These are phyloP conservation scores for Hericium alpestre DNA, from an alignment of 768 basidiomycete species.

Conservation along the genomic window DNA sequence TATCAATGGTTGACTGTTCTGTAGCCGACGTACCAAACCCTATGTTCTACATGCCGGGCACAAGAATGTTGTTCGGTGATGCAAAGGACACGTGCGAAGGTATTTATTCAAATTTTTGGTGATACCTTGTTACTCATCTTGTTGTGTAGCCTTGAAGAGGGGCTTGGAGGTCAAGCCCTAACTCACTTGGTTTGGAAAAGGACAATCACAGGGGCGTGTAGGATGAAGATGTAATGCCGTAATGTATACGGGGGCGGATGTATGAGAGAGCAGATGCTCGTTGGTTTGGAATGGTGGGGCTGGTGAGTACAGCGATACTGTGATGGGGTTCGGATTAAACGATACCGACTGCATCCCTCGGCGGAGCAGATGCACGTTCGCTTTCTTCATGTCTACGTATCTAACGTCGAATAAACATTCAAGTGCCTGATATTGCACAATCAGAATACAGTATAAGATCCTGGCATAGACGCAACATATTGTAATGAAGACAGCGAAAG, in stretches of 20 bases:
- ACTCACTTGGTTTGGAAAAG: neutral
- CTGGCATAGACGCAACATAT: no score
- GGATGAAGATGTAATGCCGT: neutral
- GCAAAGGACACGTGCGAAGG: constrained; percentile 88
- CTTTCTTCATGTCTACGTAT: no score
- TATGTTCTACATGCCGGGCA: constrained; percentile 86
- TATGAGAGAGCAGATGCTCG: no score
- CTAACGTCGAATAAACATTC: no score
- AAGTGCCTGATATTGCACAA: no score
- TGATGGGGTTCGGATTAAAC: no score
- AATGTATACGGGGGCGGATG: neutral
- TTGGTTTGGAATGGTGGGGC: no score
- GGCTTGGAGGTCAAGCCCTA: constrained; percentile 17
- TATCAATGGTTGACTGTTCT: neutral
- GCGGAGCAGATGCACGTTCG: no score
- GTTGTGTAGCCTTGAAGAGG: constrained; percentile 22
- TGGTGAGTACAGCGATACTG: no score
- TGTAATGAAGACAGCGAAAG: no score
- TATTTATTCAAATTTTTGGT: constrained; percentile 14
- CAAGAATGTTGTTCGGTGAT: constrained; percentile 88
- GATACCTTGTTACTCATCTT: neutral
- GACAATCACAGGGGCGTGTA: neutral
- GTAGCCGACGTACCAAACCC: constrained; percentile 86
- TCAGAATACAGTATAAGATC: no score
- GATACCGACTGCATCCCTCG: no score